Evolutionary conservation across 1,284 basidiomycete genomes (phyloP).

Genomic region (Trichosporon ovoides): DNA sequence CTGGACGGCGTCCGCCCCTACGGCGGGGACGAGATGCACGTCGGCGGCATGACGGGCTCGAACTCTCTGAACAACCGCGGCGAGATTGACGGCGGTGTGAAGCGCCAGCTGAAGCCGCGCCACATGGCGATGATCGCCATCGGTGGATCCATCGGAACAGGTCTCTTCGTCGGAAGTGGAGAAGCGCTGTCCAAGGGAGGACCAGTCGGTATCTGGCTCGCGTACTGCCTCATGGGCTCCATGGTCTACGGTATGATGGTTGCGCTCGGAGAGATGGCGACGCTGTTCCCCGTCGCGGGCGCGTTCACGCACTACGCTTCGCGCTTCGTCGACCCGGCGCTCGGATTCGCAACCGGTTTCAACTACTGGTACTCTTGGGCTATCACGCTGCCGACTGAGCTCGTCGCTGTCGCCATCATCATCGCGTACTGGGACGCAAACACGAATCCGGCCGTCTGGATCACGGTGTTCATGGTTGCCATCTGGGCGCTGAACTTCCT

Average conservation of each 20-base stretch:
- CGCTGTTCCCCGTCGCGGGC: constrained; percentile 45
- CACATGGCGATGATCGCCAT: constrained; percentile 53
- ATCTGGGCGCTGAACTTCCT: constrained; percentile 49
- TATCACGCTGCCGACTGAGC: constrained; percentile 34
- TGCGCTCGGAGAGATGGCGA: constrained; percentile 50
- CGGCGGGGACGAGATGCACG: neutral
- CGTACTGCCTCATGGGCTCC: constrained; percentile 44
- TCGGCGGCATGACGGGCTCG: neutral
- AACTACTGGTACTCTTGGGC: constrained; percentile 43
- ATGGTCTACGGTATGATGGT: constrained; percentile 48
- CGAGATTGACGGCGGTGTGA: constrained; percentile 29
- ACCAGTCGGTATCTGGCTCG: constrained; percentile 49
- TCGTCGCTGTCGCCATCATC: constrained; percentile 26
- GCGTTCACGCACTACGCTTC: constrained; percentile 46
- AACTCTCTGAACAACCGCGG: constrained; percentile 10
- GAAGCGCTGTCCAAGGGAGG: constrained; percentile 51
- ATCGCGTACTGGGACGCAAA: constrained; percentile 36
- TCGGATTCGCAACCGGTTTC: constrained; percentile 48
- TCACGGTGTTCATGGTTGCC: constrained; percentile 46
- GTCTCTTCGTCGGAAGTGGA: constrained; percentile 53
- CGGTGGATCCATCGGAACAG: constrained; percentile 49
- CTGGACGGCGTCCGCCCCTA: no score
- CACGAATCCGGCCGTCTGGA: constrained; percentile 46
- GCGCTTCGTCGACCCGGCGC: constrained; percentile 54
- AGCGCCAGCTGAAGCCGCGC: constrained; percentile 44